phyloP scores from a whole-genome alignment of 352 stramenopile genomes.

The Phytophthora vignae region DNA sequence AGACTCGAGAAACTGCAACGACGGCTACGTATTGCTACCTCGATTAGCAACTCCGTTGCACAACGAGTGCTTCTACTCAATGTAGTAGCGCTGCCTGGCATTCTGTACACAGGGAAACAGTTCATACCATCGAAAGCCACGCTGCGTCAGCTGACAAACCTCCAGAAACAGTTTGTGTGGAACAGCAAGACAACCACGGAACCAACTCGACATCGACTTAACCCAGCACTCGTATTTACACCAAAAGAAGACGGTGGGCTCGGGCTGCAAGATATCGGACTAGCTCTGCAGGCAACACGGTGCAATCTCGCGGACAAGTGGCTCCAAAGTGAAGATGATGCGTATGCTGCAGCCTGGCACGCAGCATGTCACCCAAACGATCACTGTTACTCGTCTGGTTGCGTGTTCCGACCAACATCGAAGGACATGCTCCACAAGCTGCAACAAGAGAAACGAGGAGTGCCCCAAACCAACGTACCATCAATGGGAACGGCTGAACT shows the following conservation, averaged over 20 bases:
- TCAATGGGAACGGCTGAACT: too few species aligned
- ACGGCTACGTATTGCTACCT: neutral
- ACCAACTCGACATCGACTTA: neutral
- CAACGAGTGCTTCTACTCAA: neutral
- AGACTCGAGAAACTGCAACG: neutral
- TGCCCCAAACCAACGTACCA: too few species aligned
- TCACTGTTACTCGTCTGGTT: too few species aligned
- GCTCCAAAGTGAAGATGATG: neutral
- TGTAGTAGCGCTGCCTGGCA: neutral
- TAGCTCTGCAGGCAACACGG: neutral
- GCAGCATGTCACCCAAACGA: neutral
- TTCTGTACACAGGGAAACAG: neutral
- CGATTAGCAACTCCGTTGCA: neutral
- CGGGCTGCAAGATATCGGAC: neutral
- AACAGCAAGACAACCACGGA: neutral
- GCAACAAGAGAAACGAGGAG: too few species aligned
- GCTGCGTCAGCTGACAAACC: neutral
- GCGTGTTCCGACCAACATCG: too few species aligned
- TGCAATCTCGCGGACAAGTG: neutral
- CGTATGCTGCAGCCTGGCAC: neutral
- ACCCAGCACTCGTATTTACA: neutral
- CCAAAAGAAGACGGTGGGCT: neutral
- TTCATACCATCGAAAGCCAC: too few species aligned
- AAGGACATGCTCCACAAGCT: too few species aligned
- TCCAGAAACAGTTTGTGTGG: neutral